Conservation (phyloP, 2,329 filamentous ascomycete species). For the Cercospora janseana region DNA sequence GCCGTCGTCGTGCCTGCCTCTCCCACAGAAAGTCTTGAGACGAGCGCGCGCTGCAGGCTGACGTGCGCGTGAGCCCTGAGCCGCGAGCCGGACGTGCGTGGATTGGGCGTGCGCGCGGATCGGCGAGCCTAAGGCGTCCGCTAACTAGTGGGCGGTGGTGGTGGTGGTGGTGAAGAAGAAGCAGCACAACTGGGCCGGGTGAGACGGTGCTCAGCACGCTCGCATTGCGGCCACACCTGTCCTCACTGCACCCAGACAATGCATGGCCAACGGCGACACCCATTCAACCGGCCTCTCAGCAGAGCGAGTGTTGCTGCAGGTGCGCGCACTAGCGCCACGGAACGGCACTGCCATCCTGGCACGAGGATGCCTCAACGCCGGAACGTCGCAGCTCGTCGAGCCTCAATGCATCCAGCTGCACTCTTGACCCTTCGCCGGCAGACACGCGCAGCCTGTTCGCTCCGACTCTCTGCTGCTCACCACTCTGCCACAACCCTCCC, state of each 20-base stretch:
- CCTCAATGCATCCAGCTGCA: conserved; percentile 7
- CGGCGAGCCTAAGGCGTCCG: no score
- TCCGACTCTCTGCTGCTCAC: neutral
- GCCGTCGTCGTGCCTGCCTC: conserved; percentile 3
- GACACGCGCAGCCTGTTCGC: neutral
- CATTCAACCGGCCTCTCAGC: neutral
- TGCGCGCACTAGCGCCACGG: conserved; percentile 7
- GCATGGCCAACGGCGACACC: no score
- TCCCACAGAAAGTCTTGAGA: conserved; percentile 12
- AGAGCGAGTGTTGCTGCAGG: conserved; percentile 2
- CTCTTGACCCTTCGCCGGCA: neutral
- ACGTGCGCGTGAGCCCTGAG: no score
- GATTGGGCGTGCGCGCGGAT: no score
- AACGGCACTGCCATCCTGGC: conserved; percentile 7
- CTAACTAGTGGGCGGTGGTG: no score
- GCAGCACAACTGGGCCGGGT: no score
- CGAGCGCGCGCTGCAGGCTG: neutral
- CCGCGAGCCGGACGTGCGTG: no score
- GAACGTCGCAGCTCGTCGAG: conserved; percentile 10
- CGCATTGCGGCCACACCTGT: no score
- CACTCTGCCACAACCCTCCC: neutral
- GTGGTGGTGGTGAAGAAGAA: no score
- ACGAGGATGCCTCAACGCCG: conserved; percentile 12
- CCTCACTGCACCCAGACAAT: no score
- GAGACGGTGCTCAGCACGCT: no score